Evolutionary conservation across 352 stramenopile genomes (phyloP).

Genomic region (Pythium periplocum): DNA sequence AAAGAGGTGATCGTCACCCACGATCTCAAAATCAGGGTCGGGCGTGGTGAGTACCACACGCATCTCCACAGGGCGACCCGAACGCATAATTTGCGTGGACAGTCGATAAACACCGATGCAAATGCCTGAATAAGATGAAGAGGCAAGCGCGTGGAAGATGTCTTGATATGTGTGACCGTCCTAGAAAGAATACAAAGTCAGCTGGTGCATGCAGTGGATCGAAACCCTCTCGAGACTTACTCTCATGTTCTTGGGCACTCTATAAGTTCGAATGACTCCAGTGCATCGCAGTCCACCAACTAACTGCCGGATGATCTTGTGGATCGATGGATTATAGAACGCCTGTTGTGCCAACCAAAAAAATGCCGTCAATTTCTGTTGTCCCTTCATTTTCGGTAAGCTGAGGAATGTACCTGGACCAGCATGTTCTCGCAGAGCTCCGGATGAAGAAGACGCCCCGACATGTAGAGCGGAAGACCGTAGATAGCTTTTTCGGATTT

Average conservation of each 20-base stretch:
- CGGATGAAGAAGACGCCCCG: conserved; percentile 68
- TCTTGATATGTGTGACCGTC: conserved; percentile 45
- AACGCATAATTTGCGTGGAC: conserved; percentile 43
- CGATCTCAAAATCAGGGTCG: conserved; percentile 41
- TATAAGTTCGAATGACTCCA: conserved; percentile 61
- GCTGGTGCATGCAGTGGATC: too few species aligned
- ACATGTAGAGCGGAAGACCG: conserved; percentile 81
- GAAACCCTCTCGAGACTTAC: too few species aligned
- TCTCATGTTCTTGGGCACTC: conserved; percentile 21
- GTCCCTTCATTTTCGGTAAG: not conserved
- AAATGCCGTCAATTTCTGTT: not conserved
- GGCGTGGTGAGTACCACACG: conserved; percentile 77
- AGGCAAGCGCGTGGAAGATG: conserved; percentile 55
- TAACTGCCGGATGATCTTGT: conserved; percentile 79
- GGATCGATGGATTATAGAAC: conserved; percentile 82
- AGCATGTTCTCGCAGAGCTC: conserved; percentile 86
- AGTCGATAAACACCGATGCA: conserved; percentile 71
- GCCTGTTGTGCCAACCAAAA: conserved; percentile 26
- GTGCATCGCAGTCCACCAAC: conserved; percentile 74
- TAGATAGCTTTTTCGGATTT: conserved; percentile 78
- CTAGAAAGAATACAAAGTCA: conserved; percentile 3
- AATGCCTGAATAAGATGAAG: conserved; percentile 56
- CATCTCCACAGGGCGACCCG: conserved; percentile 38
- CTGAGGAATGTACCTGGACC: conserved; percentile 36
- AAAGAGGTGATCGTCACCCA: conserved; percentile 52